Evolutionary conservation across 106 monocot genomes (phyloP).

Genomic region (Dendrobium officinale): DNA sequence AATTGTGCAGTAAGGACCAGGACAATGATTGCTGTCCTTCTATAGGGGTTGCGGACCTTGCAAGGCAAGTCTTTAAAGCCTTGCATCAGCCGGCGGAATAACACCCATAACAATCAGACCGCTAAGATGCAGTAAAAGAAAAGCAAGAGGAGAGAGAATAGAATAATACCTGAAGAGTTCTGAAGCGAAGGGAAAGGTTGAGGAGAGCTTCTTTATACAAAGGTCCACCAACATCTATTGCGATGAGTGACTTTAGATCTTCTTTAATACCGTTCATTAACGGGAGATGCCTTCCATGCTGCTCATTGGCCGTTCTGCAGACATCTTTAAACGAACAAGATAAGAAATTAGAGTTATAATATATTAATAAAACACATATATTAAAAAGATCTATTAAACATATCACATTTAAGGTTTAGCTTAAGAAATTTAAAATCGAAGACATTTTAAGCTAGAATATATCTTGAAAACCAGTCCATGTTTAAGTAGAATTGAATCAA

Average conservation of each 20-base stretch:
- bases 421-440: neutral
- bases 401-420: neutral
- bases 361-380: neutral
- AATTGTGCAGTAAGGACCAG: neutral
- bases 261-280: constrained; percentile 94
- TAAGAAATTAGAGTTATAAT: neutral
- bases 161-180: constrained; percentile 36
- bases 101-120: neutral
- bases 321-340: constrained; percentile 18
- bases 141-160: neutral
- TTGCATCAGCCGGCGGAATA: neutral
- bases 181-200: constrained; percentile 57
- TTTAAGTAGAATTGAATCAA: too few relatives aligned
- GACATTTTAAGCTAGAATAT: neutral
- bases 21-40: neutral
- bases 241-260: constrained; percentile 57
- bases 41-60: neutral
- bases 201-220: constrained; percentile 45
- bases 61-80: neutral
- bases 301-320: constrained; percentile 37
- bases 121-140: neutral
- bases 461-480: too few relatives aligned
- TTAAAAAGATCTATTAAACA: neutral
- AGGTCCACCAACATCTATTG: constrained; percentile 30
- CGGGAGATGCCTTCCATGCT: constrained; percentile 73